Base-by-base conservation (phyloP, 768 basidiomycete species). In the Leucosporidium yakuticum region DNA sequence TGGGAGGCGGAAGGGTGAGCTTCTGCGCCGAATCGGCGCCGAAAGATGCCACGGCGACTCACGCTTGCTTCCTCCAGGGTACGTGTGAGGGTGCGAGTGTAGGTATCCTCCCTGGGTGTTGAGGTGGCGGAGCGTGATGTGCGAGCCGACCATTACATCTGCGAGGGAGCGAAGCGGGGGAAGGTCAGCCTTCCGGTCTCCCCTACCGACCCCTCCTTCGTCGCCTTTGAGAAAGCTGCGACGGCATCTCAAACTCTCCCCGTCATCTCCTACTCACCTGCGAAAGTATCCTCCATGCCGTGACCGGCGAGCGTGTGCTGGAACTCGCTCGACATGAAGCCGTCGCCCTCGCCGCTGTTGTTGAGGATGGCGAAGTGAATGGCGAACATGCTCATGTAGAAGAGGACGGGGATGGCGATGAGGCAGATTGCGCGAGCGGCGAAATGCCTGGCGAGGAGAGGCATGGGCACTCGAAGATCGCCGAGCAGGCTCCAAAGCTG, bases 31-130 rank as follows among this genome's bases (percentile, higher is more conserved):
- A 36, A n/a, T n/a, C n/a, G 20, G 9, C 15, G 29, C 9, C 20
- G 25, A 9, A 49, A 27, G 23, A 31, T 23, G 2, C 3, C 14
- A 44, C 15, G 1, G n/a, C 9, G 4, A 81, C 85, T 76, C 79
- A 96, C 94, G 96, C 79, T 89, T 84, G 76, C 89, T 91, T 31
- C 96, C 96, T 44, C 82, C 84, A 0, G 95, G 96, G 76, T 95
- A 99, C 61, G 84, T 85, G 76, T 95, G 91, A 1, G 84, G 67
- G 79, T 99, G 96, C 0, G 96, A 98, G 78, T 99, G 96, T 19
- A 99, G 81, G 77, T 98, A 99, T n/a, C 96, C 96, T 32, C 96
- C 96, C 79, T 99, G 95, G 0, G 96, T 99, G 77, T 98, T 92
- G 56, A 93, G 79, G 77, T 98, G 96, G 59, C 93, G 88, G 48